A percentile compares a stretch with the other conserved stretches of the same genome.
Conservation (phyloP, 768 basidiomycete species). For the Sarcodon sp. region DNA sequence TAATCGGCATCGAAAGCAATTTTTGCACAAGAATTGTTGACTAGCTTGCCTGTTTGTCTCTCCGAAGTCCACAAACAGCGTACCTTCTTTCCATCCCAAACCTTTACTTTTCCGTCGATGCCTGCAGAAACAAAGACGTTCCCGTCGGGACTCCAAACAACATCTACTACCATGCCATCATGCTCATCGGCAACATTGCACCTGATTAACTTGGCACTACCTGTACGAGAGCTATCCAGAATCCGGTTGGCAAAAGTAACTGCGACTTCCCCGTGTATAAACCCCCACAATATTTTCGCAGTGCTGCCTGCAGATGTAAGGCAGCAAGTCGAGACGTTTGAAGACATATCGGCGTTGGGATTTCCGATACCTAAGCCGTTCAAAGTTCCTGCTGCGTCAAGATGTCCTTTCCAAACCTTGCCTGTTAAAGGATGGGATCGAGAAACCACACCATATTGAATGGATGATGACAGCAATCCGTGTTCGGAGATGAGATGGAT, state of each 20-base stretch:
- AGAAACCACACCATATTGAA: constrained; percentile 57
- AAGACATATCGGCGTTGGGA: constrained; percentile 63
- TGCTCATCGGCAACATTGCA: constrained; percentile 51
- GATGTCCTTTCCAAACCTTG: constrained; percentile 54
- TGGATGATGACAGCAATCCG: constrained; percentile 47
- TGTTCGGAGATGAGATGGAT: constrained; percentile 48
- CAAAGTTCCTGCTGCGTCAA: constrained; percentile 49
- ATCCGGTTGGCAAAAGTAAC: constrained; percentile 42
- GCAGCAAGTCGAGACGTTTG: constrained; percentile 47
- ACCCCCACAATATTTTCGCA: constrained; percentile 66
- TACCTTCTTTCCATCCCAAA: constrained; percentile 53
- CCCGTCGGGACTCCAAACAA: constrained; percentile 32
- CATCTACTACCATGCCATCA: constrained; percentile 41
- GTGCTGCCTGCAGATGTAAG: constrained; percentile 52
- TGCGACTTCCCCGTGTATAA: constrained; percentile 51
- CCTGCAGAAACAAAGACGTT: constrained; percentile 37
- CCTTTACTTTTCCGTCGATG: constrained; percentile 53
- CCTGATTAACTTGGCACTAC: constrained; percentile 29
- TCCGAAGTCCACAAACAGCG: constrained; percentile 55
- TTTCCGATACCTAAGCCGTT: constrained; percentile 55
- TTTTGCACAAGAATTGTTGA: constrained; percentile 37
- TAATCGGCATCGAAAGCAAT: constrained; percentile 30
- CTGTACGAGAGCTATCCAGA: constrained; percentile 38
- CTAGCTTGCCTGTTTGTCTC: constrained; percentile 14
- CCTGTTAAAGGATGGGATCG: constrained; percentile 64